A percentile compares a stretch with the other conserved stretches of the same genome.
phyloP scores from a whole-genome alignment of 2,329 filamentous ascomycete species.

The Alternaria triticimaculans region DNA sequence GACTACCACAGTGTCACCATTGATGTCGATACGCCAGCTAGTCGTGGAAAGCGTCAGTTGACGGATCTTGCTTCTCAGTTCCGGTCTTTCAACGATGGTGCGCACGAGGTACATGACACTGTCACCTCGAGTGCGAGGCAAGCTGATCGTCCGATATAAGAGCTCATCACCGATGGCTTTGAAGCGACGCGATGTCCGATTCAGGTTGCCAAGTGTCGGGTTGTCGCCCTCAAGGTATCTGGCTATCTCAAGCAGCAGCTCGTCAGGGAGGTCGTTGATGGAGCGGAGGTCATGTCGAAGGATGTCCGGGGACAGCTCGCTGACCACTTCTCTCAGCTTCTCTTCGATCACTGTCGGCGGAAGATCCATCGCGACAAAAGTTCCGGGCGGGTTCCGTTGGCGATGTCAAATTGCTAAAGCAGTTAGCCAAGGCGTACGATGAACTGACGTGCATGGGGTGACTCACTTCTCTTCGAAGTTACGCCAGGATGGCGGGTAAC shows the following conservation, averaged over 20 bases:
- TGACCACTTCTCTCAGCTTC: not conserved
- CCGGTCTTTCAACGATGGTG: not conserved
- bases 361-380: not conserved
- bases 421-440: not conserved
- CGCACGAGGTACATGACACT: not conserved
- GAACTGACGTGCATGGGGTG: not conserved
- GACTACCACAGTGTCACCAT: not conserved
- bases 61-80: not conserved
- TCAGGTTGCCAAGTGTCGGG: not conserved
- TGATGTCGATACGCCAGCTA: not conserved
- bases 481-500: not conserved
- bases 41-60: not conserved
- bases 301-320: not conserved
- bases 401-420: not conserved
- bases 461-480: not conserved
- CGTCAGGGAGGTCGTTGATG: not conserved
- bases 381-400: not conserved
- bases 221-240: not conserved
- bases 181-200: not conserved
- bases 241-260: not conserved
- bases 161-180: not conserved
- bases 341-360: not conserved
- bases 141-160: not conserved
- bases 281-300: not conserved
- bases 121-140: not conserved